Conservation (phyloP, 306 rosid species). For the Begonia masoniana region DNA sequence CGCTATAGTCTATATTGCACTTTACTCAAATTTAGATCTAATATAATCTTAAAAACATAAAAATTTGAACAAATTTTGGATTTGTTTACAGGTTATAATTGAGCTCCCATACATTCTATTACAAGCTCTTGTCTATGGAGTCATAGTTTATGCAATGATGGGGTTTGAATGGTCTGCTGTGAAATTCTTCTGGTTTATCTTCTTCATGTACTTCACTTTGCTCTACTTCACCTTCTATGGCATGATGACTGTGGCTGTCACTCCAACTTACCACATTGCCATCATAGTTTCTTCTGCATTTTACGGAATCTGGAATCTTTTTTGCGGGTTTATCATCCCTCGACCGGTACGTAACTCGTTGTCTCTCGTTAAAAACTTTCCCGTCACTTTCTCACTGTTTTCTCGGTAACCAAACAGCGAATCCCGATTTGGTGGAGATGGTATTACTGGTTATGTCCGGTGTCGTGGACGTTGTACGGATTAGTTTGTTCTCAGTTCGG, state of each 20-base stretch:
- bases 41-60: too few relatives aligned
- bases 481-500: slow-evolving; percentile 20
- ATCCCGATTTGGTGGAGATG: slow-evolving; percentile 27
- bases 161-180: slow-evolving; percentile 43
- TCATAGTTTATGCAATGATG: slow-evolving; percentile 50
- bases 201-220: slow-evolving; percentile 46
- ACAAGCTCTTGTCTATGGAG: slow-evolving; percentile 29
- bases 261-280: slow-evolving; percentile 49
- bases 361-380: neutral
- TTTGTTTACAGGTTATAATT: slow-evolving; percentile 31
- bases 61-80: neutral
- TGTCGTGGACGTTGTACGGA: slow-evolving; percentile 19
- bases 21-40: too few relatives aligned
- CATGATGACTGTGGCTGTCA: slow-evolving; percentile 42
- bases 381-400: neutral
- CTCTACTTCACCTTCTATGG: slow-evolving; percentile 57
- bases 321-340: slow-evolving; percentile 39
- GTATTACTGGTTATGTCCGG: slow-evolving; percentile 16
- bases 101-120: slow-evolving; percentile 38
- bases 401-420: slow-evolving; percentile 7
- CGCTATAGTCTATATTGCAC: too few relatives aligned
- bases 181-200: slow-evolving; percentile 46
- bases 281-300: slow-evolving; percentile 42
- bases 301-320: slow-evolving; percentile 46
- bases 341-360: slow-evolving; percentile 31